Evolutionary conservation across 2,329 filamentous ascomycete species (phyloP).

Genomic region (Fonsecaea pedrosoi): DNA sequence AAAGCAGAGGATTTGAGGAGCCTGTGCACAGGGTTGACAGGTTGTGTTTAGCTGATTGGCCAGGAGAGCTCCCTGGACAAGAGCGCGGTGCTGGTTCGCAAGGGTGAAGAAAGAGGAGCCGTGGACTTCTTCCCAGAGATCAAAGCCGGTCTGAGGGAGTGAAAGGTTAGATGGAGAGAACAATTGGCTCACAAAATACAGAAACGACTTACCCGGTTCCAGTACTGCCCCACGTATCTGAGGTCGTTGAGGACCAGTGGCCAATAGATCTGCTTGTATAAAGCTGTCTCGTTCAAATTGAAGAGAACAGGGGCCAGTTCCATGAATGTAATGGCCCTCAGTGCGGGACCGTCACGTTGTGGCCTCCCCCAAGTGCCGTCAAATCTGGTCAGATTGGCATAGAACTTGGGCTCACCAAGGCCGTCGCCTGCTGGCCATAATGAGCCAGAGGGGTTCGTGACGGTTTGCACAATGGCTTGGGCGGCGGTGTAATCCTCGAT

Average conservation of each 20-base stretch:
- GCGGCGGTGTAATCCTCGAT: conserved; percentile 73
- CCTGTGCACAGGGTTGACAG: conserved; percentile 68
- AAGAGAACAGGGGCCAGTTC: conserved; percentile 36
- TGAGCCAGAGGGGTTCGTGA: conserved; percentile 71
- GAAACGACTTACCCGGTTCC: conserved; percentile 58
- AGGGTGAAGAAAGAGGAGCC: conserved; percentile 81
- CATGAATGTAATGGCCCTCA: conserved; percentile 46
- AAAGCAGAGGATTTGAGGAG: conserved; percentile 75
- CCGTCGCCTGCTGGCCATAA: conserved; percentile 60
- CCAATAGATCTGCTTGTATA: conserved; percentile 67
- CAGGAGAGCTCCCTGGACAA: conserved; percentile 65
- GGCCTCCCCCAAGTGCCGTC: conserved; percentile 71
- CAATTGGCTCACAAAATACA: conserved; percentile 54
- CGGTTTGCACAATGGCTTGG: conserved; percentile 69
- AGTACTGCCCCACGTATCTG: conserved; percentile 74
- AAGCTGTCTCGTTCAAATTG: conserved; percentile 45
- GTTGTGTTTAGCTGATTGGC: conserved; percentile 68
- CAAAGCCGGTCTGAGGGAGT: conserved; percentile 17
- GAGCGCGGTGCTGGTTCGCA: conserved; percentile 69
- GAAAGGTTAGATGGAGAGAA: background rate
- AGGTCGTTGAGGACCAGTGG: conserved; percentile 78
- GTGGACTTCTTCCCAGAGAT: conserved; percentile 62
- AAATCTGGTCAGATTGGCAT: conserved; percentile 67
- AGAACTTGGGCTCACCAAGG: conserved; percentile 75
- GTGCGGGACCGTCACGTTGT: conserved; percentile 60